A percentile compares a stretch with the other conserved stretches of the same genome.
phyloP scores from a whole-genome alignment of 2,329 filamentous ascomycete genomes.

The Cercospora sp. region DNA sequence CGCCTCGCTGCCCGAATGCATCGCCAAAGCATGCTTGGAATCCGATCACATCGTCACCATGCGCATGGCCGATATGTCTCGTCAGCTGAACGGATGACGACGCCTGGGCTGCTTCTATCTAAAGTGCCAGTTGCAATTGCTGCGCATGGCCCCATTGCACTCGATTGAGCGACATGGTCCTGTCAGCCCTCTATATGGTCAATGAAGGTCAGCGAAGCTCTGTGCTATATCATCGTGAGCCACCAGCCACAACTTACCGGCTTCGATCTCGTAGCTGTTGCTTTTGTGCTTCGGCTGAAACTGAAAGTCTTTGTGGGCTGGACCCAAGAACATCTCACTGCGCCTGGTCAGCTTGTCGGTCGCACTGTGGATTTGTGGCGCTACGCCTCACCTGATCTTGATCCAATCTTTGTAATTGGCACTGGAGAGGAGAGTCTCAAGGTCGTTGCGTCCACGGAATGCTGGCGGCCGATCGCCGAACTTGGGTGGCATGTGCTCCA shows the following conservation, averaged over 20 bases:
- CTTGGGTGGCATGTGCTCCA: constrained; percentile 84
- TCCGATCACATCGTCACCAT: background rate
- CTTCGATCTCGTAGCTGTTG: constrained; percentile 82
- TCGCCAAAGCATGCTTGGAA: background rate
- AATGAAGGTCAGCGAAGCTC: background rate
- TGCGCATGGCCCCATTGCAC: background rate
- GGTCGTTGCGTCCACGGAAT: constrained; percentile 79
- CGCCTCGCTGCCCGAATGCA: background rate
- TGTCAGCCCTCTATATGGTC: background rate
- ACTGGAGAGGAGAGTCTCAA: constrained; percentile 91
- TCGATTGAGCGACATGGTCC: background rate
- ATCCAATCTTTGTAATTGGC: constrained; percentile 97
- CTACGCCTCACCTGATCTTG: constrained; percentile 75
- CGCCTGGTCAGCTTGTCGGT: constrained; percentile 12
- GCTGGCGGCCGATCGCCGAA: constrained; percentile 87
- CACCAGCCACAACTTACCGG: constrained; percentile 41
- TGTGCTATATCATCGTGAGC: background rate
- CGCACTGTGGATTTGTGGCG: background rate
- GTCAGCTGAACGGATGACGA: background rate
- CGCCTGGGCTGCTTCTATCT: background rate
- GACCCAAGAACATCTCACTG: constrained; percentile 97
- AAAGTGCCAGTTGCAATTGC: background rate
- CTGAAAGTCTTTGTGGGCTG: constrained; percentile 83
- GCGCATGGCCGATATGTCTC: background rate
- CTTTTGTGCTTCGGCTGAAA: constrained; percentile 99